Evolutionary conservation across 2,329 filamentous ascomycete species (phyloP).

Genomic region (Fusarium lyarnte): DNA sequence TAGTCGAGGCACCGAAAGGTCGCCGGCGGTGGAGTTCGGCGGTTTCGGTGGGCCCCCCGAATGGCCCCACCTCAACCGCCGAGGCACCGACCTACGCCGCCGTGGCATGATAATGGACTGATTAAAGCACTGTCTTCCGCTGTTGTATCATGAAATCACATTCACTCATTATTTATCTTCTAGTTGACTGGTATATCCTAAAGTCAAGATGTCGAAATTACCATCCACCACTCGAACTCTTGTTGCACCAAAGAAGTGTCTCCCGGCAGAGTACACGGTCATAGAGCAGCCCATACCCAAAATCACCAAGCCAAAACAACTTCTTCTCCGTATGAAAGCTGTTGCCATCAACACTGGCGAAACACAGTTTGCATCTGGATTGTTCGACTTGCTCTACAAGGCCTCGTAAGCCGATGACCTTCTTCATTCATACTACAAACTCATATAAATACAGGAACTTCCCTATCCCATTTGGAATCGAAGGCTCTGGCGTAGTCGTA

Average conservation of each 20-base stretch:
- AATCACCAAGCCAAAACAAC: slow-evolving; percentile 54
- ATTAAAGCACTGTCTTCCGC: slow-evolving; percentile 23
- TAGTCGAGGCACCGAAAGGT: background rate
- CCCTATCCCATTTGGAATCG: slow-evolving; percentile 41
- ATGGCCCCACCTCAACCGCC: slow-evolving; percentile 26
- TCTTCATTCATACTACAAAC: background rate
- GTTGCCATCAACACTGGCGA: slow-evolving; percentile 50
- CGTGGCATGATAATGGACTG: background rate
- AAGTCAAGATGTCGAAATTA: slow-evolving; percentile 41
- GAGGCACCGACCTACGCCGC: slow-evolving; percentile 30
- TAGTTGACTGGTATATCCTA: background rate
- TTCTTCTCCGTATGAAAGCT: slow-evolving; percentile 55
- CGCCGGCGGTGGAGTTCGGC: slow-evolving; percentile 39
- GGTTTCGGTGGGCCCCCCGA: slow-evolving; percentile 39
- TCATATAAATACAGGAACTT: slow-evolving; percentile 19
- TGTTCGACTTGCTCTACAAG: slow-evolving; percentile 38
- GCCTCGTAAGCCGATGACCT: slow-evolving; percentile 39
- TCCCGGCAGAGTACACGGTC: slow-evolving; percentile 52
- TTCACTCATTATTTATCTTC: accelerated
- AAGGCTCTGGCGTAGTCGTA: slow-evolving; percentile 49
- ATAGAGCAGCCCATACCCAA: slow-evolving; percentile 54
- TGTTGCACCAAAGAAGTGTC: slow-evolving; percentile 52
- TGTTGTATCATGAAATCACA: background rate
- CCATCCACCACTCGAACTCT: slow-evolving; percentile 57
- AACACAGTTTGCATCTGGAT: slow-evolving; percentile 44